Conservation (phyloP, 2,329 filamentous ascomycete species). For the Stemphylium lycopersici region DNA sequence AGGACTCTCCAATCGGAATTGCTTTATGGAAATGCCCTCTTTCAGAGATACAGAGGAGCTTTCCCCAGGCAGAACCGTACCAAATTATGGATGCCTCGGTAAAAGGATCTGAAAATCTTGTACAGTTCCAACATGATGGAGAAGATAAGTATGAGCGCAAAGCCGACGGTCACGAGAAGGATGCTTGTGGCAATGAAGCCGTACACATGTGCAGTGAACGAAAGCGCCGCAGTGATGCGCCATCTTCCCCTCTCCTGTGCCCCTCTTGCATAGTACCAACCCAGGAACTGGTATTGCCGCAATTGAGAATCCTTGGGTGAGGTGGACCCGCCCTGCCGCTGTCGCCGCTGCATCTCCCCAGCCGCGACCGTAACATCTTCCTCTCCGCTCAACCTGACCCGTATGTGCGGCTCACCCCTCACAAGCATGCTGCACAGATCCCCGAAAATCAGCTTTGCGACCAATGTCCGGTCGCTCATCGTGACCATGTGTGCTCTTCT, state of each 20-base stretch:
- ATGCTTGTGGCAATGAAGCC: neutral
- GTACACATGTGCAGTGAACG: neutral
- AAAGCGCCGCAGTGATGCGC: neutral
- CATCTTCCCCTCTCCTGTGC: neutral
- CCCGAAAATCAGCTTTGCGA: constrained; percentile 1
- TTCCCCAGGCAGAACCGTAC: neutral
- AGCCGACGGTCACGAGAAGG: neutral
- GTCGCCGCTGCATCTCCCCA: neutral
- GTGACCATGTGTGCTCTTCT: neutral
- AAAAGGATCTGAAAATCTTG: neutral
- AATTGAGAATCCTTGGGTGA: neutral
- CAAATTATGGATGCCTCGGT: neutral
- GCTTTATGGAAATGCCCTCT: neutral
- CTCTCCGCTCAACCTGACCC: constrained; percentile 1
- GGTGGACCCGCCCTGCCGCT: neutral
- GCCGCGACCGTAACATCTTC: neutral
- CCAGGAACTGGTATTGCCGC: constrained; percentile 1
- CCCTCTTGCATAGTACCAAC: constrained; percentile 5
- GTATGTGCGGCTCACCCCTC: constrained; percentile 6
- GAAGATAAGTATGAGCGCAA: neutral
- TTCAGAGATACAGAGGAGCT: neutral
- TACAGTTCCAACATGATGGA: neutral
- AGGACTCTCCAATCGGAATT: neutral
- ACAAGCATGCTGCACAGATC: constrained; percentile 2
- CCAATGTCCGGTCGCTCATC: neutral